Evolutionary conservation across 2,329 filamentous ascomycete species (phyloP).

Genomic region (Penicillium psychrosexuale): DNA sequence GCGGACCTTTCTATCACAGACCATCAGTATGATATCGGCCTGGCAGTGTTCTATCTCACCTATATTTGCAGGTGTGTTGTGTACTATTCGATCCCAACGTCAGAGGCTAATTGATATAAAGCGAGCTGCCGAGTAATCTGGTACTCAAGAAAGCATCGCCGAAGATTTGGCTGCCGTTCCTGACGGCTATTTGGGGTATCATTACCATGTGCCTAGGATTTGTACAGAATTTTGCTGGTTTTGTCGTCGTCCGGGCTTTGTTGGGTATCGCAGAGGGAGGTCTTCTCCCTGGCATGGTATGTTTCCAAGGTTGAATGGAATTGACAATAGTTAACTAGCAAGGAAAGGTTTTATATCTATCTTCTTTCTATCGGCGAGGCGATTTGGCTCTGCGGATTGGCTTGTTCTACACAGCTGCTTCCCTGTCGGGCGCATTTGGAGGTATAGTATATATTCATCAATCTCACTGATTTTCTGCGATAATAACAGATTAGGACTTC

Average conservation of each 20-base stretch:
- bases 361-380: slow-evolving; percentile 57
- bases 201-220: slow-evolving; percentile 48
- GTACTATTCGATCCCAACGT: neutral
- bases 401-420: slow-evolving; percentile 66
- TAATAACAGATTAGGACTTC: slow-evolving; percentile 43
- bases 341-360: slow-evolving; percentile 59
- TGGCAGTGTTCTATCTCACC: slow-evolving; percentile 62
- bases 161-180: slow-evolving; percentile 57
- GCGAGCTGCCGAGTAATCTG: slow-evolving; percentile 63
- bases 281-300: slow-evolving; percentile 62
- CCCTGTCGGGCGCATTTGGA: slow-evolving; percentile 63
- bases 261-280: slow-evolving; percentile 64
- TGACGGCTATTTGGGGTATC: slow-evolving; percentile 58
- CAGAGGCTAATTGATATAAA: slow-evolving; percentile 24
- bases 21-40: slow-evolving; percentile 61
- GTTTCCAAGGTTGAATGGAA: slow-evolving; percentile 2
- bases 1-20: slow-evolving; percentile 57
- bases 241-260: slow-evolving; percentile 59
- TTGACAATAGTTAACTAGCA: neutral
- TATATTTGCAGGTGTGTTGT: slow-evolving; percentile 54
- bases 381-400: slow-evolving; percentile 64
- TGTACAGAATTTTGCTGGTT: slow-evolving; percentile 48
- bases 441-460: slow-evolving; percentile 38
- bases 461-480: neutral
- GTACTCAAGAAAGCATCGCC: slow-evolving; percentile 61